A percentile compares a stretch with the other conserved stretches of the same genome.
Conservation (phyloP, 2,329 filamentous ascomycete genomes). For the Orbilia brochopaga region DNA sequence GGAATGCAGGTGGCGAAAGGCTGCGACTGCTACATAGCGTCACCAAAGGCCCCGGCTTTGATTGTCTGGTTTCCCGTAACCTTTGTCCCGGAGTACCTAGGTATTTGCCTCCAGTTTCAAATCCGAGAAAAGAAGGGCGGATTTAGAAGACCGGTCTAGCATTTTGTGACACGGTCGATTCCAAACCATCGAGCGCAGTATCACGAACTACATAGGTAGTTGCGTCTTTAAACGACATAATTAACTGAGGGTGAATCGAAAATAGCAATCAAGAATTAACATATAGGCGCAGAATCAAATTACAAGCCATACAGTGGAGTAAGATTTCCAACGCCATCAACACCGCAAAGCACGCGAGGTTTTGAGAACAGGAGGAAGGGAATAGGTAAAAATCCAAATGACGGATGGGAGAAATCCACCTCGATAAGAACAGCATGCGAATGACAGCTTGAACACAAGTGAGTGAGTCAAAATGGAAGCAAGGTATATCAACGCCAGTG, state of each 20-base stretch:
- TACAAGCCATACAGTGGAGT: neutral
- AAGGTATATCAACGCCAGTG: conserved; percentile 28
- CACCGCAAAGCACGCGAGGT: neutral
- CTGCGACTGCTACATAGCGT: too few species aligned
- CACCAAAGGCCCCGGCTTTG: too few species aligned
- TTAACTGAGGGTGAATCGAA: too few species aligned
- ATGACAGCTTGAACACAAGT: neutral
- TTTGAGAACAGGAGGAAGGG: conserved; percentile 6
- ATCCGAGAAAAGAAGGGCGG: too few species aligned
- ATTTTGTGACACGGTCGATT: too few species aligned
- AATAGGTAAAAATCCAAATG: neutral
- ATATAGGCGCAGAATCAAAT: neutral
- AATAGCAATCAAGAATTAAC: too few species aligned
- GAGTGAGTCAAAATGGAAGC: neutral
- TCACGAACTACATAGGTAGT: too few species aligned
- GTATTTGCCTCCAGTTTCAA: too few species aligned
- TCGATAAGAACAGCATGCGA: neutral
- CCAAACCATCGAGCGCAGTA: too few species aligned
- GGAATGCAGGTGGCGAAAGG: conserved; percentile 19
- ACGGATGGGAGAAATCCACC: neutral
- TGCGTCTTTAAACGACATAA: too few species aligned
- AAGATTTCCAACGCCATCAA: conserved; percentile 23
- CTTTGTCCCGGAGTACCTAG: neutral
- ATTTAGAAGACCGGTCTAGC: too few species aligned
- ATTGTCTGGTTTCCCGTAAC: too few species aligned